Evolutionary conservation across 2,329 filamentous ascomycete species (phyloP).

Genomic region (Scedosporium dehoogii): DNA sequence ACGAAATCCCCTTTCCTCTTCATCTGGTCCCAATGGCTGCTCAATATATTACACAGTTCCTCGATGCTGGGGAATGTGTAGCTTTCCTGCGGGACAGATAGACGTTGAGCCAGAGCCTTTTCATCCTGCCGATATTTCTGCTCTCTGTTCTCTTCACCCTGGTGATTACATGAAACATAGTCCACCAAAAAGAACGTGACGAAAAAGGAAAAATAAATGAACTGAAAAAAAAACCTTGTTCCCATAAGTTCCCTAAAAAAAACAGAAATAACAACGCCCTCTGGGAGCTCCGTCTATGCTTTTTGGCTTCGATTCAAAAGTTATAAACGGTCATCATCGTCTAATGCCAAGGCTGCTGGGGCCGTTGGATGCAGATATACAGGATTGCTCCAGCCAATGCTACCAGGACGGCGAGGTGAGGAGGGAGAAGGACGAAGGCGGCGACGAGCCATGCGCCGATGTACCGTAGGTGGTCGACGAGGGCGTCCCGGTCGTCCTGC

Average conservation of each 20-base stretch:
- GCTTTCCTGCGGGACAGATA: too few species aligned
- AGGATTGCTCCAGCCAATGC: slow-evolving; percentile 23
- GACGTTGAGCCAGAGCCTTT: too few species aligned
- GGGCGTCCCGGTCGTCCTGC: slow-evolving; percentile 23
- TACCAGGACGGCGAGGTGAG: slow-evolving; percentile 27
- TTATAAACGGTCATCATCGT: neutral
- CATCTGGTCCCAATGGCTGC: neutral
- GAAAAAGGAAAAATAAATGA: neutral
- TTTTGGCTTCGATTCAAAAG: neutral
- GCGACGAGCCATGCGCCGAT: slow-evolving; percentile 31
- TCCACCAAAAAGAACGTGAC: slow-evolving; percentile 1
- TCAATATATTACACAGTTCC: too few species aligned
- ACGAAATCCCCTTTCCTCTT: neutral
- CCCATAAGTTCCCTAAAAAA: neutral
- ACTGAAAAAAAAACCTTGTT: neutral
- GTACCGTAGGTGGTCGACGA: slow-evolving; percentile 31
- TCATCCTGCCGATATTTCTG: neutral
- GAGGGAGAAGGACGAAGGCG: slow-evolving; percentile 36
- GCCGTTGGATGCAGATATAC: slow-evolving; percentile 26
- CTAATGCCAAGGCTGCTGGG: neutral
- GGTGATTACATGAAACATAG: neutral
- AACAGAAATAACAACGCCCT: slow-evolving; percentile 1
- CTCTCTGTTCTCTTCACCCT: neutral
- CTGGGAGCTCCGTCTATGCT: neutral
- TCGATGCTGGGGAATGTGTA: too few species aligned